These are phyloP conservation scores for Cryptococcus sp. DNA, from an alignment of 1,284 basidiomycete genomes.

Conservation along the genomic window DNA sequence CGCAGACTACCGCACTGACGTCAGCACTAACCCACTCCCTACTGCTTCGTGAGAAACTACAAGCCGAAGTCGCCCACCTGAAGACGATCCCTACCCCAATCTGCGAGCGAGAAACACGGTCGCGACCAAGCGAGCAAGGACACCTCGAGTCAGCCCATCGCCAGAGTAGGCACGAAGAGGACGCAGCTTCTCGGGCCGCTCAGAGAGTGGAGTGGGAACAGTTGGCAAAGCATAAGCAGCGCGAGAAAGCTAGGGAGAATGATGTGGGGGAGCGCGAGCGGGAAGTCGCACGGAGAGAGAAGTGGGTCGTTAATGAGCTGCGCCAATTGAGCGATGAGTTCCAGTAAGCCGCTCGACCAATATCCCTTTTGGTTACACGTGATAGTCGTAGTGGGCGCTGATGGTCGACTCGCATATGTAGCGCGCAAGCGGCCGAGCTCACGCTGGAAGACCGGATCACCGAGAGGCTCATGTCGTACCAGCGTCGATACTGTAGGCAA, in stretches of 20 bases:
- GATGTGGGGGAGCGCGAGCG: slow-evolving; percentile 47
- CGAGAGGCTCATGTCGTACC: slow-evolving; percentile 45
- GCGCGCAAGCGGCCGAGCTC: slow-evolving; percentile 41
- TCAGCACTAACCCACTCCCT: slow-evolving; percentile 40
- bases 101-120: slow-evolving; percentile 8
- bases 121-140: not conserved
- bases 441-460: slow-evolving; percentile 49
- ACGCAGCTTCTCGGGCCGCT: not conserved
- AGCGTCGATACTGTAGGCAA: slow-evolving; percentile 33
- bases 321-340: slow-evolving; percentile 45
- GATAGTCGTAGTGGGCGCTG: not conserved
- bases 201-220: slow-evolving; percentile 28
- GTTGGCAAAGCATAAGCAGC: slow-evolving; percentile 21
- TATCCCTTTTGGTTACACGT: not conserved
- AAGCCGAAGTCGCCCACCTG: slow-evolving; percentile 31
- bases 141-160: too few relatives aligned
- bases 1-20: slow-evolving; percentile 16
- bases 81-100: slow-evolving; percentile 18
- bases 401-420: slow-evolving; percentile 5
- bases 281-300: slow-evolving; percentile 41
- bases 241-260: slow-evolving; percentile 32
- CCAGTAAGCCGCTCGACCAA: slow-evolving; percentile 28
- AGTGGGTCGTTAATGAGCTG: slow-evolving; percentile 49
- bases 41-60: slow-evolving; percentile 34
- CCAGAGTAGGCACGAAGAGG: not conserved